Evolutionary conservation across 805 yeast species (phyloP).

Genomic region (Candida insectorum): DNA sequence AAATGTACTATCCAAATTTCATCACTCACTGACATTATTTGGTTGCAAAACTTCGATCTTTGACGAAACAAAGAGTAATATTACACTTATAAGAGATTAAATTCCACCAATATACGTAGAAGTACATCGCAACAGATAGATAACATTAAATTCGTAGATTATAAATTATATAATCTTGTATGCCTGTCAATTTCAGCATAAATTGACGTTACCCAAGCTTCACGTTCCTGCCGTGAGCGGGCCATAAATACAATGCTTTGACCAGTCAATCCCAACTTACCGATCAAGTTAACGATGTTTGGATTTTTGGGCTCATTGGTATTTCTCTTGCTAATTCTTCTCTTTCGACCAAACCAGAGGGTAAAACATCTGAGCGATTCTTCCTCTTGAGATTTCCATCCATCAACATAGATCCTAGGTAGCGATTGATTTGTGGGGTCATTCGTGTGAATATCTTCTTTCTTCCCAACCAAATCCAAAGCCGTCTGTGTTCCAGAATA

Average conservation of each 20-base stretch:
- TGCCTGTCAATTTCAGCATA: slow-evolving; percentile 45
- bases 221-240: slow-evolving; percentile 76
- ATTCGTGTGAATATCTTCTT: slow-evolving; percentile 42
- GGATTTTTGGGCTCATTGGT: slow-evolving; percentile 33
- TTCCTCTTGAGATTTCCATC: slow-evolving; percentile 80
- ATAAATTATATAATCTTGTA: slow-evolving; percentile 12
- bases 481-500: slow-evolving; percentile 67
- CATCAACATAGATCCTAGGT: slow-evolving; percentile 77
- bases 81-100: no score
- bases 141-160: not conserved
- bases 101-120: no score
- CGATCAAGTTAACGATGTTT: slow-evolving; percentile 42
- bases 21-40: no score
- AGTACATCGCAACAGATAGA: not conserved
- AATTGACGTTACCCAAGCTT: slow-evolving; percentile 66
- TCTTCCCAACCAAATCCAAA: slow-evolving; percentile 50
- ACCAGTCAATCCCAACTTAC: slow-evolving; percentile 65
- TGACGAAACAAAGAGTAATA: no score
- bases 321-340: slow-evolving; percentile 31
- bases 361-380: slow-evolving; percentile 76
- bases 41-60: no score
- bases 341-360: slow-evolving; percentile 74
- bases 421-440: slow-evolving; percentile 55
- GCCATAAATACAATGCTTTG: slow-evolving; percentile 72
- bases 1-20: no score